Evolutionary conservation across 192 early-diverging fungal genomes (phyloP).

Genomic region (Phlyctochytrium bullatum): DNA sequence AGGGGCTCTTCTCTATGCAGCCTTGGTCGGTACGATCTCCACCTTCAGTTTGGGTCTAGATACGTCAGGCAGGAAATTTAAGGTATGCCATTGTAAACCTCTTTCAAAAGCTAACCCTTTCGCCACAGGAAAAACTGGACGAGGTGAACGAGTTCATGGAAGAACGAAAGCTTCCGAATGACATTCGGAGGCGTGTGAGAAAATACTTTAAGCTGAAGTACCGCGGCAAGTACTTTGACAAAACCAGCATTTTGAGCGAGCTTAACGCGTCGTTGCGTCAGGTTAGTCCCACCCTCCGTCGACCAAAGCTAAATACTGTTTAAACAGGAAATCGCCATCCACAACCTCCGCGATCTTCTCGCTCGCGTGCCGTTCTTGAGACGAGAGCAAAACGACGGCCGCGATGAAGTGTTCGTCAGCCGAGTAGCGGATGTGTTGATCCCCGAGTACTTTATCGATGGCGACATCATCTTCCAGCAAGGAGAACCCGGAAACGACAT

Average conservation of each 20-base stretch:
- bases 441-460: constrained; percentile 39
- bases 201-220: constrained; percentile 51
- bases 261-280: constrained; percentile 46
- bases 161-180: constrained; percentile 34
- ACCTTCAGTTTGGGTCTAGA: constrained; percentile 52
- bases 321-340: constrained; percentile 44
- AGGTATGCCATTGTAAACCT: neutral
- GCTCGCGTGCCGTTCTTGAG: constrained; percentile 47
- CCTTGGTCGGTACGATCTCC: constrained; percentile 49
- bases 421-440: constrained; percentile 38
- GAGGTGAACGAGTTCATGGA: constrained; percentile 54
- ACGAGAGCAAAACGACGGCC: constrained; percentile 40
- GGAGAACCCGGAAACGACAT: constrained; percentile 47
- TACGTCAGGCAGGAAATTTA: constrained; percentile 43
- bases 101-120: neutral
- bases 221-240: constrained; percentile 47
- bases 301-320: neutral
- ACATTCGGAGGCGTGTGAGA: constrained; percentile 27
- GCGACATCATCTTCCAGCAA: constrained; percentile 43
- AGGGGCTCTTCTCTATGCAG: constrained; percentile 36
- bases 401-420: constrained; percentile 40
- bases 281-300: constrained; percentile 8
- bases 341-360: constrained; percentile 46
- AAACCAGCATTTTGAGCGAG: constrained; percentile 41
- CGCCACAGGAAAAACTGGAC: constrained; percentile 44